Evolutionary conservation across 2,329 filamentous ascomycete species (phyloP), one percentile per base, ranked within the genome.

Genomic region (Aspergillus quadricinctus): DNA sequence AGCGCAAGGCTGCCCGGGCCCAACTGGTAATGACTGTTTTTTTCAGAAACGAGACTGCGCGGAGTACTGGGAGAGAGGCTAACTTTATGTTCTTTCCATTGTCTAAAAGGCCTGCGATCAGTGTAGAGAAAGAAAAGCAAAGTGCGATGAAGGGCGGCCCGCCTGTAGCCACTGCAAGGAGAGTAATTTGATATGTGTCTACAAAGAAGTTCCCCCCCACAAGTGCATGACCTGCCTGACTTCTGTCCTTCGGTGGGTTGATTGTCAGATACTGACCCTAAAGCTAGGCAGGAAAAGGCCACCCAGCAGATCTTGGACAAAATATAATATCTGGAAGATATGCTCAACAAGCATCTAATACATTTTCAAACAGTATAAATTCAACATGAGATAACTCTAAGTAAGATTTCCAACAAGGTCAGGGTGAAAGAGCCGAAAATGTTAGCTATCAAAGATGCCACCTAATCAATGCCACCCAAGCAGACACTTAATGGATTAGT

Each of bases 161-260:
- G 88, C 89, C 66, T 93, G 91, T 69, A 90, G 88, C 41, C 85
- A 86, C 66, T 99, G 94, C 72, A 88, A 88, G 66, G 92, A 97
- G 64, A 95, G 95, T 70, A 87, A 83, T 62, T 81, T 91, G 29
- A 82, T 86, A 53, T 99, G 90, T 77, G 87, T 90, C 72, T 97
- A 97, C 73, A 87, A 92, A 62, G 92, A 97, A 68, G 88, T 94
- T 5, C 89, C 91, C 23, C 91, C 91, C 17, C 94, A 95, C 69
- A 93, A 95, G 90, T 96, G 81, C 72, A 88, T 69, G 27, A 45
- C 43, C 45, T 27, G 21, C 41, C 43, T 37, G 29, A 40, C 31
- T n/a, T 8, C n/a, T 25, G 28, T 31, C n/a, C 14, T 43, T 27
- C 6, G 6, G 17, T 14, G 3, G 4, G 9, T 29, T n/a, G 21